Base-by-base conservation (phyloP, 2,329 filamentous ascomycete species). In the Coniella lustricola region DNA sequence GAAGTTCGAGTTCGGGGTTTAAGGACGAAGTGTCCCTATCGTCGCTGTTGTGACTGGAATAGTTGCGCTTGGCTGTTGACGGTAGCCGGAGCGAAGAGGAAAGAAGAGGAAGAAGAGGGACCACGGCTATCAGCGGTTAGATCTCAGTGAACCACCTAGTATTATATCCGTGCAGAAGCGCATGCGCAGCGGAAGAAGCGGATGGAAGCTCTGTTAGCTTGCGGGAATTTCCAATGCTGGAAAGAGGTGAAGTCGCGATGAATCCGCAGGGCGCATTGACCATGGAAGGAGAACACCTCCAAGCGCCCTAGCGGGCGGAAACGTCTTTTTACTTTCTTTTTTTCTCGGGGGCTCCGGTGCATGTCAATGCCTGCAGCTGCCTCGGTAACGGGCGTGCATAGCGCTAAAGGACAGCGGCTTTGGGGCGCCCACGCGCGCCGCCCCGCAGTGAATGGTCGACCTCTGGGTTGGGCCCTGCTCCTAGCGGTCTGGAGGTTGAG, bases 221-320 rank as follows among this genome's bases (percentile, higher is more conserved):
- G 37, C 39, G 44, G 36, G 44, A 46, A 46, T 46, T 40, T 40
- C 22, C 25, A 16, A 17, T 34, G 25, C 38, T 40, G 9, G 13
- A 12, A 20, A 13, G 25, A 29, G 13, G 37, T 39, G 36, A 41
- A 21, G 31, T 40, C 37, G 36, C 20, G 29, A 40, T 13, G 33
- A n/a, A n/a, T n/a, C n/a, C n/a, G n/a, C n/a, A 13, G 21, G 17
- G 21, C 38, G 33, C 33, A 18, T 33, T 1, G 18, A 40, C 36
- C 4, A 17, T 46, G 37, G 37, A 25, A 46, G 34, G 21, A 25
- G 16, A 31, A 34, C 17, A 32, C 20, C 32, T 20, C 17, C 12
- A 37, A 32, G n/a, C n/a, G 25, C 25, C 10, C 25, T 29, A 29
- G 25, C 25, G 25, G 25, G 25, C 25, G 25, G 25, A 10, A 29